phyloP scores from a whole-genome alignment of 495 filamentous ascomycete species.

The Podospora pseudocomata region DNA sequence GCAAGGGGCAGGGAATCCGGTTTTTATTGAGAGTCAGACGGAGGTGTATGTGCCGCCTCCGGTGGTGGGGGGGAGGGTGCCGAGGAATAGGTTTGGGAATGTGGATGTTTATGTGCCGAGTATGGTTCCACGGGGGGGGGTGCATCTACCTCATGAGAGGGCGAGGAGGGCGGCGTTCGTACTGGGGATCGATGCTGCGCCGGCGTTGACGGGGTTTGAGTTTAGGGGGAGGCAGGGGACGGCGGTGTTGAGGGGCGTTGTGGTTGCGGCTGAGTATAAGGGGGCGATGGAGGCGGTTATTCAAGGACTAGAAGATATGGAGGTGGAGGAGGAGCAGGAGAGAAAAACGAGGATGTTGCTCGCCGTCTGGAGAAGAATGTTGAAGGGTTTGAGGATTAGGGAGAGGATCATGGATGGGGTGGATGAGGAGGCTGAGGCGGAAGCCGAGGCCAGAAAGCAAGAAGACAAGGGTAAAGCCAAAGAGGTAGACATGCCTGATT shows the following conservation, averaged over 20 bases:
- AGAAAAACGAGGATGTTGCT: conserved; percentile 50
- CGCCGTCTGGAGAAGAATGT: conserved; percentile 74
- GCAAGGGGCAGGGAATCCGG: conserved; percentile 40
- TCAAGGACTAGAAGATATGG: conserved; percentile 58
- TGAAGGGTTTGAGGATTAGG: conserved; percentile 71
- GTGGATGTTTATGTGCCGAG: conserved; percentile 86
- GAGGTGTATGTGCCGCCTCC: conserved; percentile 69
- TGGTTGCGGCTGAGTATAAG: conserved; percentile 65
- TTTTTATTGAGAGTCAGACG: conserved; percentile 78
- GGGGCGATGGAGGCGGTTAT: conserved; percentile 71
- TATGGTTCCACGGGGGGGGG: conserved; percentile 83
- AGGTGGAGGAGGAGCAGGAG: conserved; percentile 54
- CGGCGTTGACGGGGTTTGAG: conserved; percentile 84
- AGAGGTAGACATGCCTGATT: conserved; percentile 27
- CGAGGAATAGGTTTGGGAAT: conserved; percentile 85
- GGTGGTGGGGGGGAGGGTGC: conserved; percentile 68
- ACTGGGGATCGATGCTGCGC: conserved; percentile 79
- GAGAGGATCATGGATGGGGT: conserved; percentile 63
- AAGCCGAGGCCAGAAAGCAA: conserved; percentile 32
- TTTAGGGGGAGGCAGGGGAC: conserved; percentile 81
- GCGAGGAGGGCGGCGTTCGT: conserved; percentile 70
- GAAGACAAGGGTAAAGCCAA: conserved; percentile 15
- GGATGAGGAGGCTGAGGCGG: conserved; percentile 37
- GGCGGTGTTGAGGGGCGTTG: conserved; percentile 68
- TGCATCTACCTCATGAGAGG: conserved; percentile 58